Evolutionary conservation across 129 eudicot species (phyloP).

Genomic region (Arctium minus): DNA sequence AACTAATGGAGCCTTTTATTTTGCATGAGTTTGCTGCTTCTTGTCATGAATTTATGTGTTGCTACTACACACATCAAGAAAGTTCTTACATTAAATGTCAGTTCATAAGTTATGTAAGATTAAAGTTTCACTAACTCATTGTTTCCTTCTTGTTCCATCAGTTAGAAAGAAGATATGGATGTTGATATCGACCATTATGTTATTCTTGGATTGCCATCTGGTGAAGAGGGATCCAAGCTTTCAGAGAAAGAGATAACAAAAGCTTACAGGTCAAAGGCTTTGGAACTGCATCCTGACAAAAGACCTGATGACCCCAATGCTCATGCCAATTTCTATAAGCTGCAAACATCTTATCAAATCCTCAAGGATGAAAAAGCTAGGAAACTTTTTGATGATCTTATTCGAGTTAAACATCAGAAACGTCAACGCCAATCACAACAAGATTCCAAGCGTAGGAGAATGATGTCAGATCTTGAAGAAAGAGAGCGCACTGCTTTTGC

Average conservation of each 20-base stretch:
- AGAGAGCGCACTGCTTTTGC: slow-evolving; percentile 66
- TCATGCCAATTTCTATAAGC: slow-evolving; percentile 54
- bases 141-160: slow-evolving; percentile 6
- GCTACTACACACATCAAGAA: neutral
- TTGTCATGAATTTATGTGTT: neutral
- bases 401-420: slow-evolving; percentile 56
- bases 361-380: slow-evolving; percentile 76
- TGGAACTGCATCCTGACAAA: slow-evolving; percentile 76
- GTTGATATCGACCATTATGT: slow-evolving; percentile 60
- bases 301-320: slow-evolving; percentile 76
- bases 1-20: neutral
- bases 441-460: slow-evolving; percentile 61
- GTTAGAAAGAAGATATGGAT: slow-evolving; percentile 48
- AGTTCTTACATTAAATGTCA: neutral
- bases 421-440: slow-evolving; percentile 46
- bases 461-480: slow-evolving; percentile 83
- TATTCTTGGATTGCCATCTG: slow-evolving; percentile 67
- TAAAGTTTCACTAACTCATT: neutral
- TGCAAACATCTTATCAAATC: slow-evolving; percentile 60
- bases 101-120: neutral
- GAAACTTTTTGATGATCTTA: slow-evolving; percentile 68
- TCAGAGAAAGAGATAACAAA: slow-evolving; percentile 62
- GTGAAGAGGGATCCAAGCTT: slow-evolving; percentile 78
- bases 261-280: slow-evolving; percentile 64
- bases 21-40: neutral